Percentiles rank a stretch among this genome's conserved stretches.
phyloP scores from a whole-genome alignment of 768 basidiomycete species.

The Lactarius tabidus region DNA sequence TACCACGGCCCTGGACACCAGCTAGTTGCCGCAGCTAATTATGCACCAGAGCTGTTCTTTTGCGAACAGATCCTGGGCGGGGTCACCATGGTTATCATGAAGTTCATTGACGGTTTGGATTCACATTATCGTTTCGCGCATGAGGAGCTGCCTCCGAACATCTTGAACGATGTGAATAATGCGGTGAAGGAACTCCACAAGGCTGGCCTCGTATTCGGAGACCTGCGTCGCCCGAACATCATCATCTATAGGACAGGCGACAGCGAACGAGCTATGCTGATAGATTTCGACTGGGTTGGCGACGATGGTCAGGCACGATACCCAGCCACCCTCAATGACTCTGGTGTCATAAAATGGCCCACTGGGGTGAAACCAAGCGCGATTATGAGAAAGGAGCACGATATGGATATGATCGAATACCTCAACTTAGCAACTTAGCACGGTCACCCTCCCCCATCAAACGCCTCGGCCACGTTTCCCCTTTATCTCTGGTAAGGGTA shows the following conservation, averaged over 20 bases:
- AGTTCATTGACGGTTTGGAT: conserved; percentile 11
- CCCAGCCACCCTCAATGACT: conserved; percentile 6
- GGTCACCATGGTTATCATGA: conserved; percentile 26
- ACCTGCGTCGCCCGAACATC: conserved; percentile 20
- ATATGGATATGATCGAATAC: conserved; percentile 7
- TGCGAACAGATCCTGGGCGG: conserved; percentile 14
- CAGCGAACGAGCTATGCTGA: conserved; percentile 5
- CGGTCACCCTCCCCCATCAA: too few species aligned
- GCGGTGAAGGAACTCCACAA: conserved; percentile 19
- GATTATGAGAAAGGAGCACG: conserved; percentile 21
- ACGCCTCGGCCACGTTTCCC: too few species aligned
- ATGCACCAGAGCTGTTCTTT: conserved; percentile 18
- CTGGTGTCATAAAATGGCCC: not conserved
- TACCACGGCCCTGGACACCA: conserved; percentile 17
- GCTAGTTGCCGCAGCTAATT: conserved; percentile 8
- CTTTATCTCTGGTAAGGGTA: too few species aligned
- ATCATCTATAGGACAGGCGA: not conserved
- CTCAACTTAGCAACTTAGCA: too few species aligned
- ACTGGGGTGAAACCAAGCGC: not conserved
- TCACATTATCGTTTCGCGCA: not conserved
- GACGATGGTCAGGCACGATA: conserved; percentile 1
- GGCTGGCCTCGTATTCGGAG: conserved; percentile 20
- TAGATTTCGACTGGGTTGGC: conserved; percentile 25
- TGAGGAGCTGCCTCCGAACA: not conserved
- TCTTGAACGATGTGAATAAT: conserved; percentile 8